Percentiles rank a stretch among this genome's conserved stretches.
phyloP scores from a whole-genome alignment of 208 protist genomes.

The Crithidia mellificae region DNA sequence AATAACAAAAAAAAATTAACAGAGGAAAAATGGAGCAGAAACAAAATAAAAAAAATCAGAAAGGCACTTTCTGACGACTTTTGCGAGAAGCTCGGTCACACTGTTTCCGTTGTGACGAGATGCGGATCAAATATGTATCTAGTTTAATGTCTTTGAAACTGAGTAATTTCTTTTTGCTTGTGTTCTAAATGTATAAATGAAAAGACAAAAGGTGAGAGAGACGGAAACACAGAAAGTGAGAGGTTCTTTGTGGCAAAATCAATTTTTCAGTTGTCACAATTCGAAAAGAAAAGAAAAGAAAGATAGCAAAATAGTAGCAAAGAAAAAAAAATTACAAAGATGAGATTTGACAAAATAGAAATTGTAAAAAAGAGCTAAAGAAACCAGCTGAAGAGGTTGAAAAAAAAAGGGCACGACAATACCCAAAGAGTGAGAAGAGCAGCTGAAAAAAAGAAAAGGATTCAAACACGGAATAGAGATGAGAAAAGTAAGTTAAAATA shows the following conservation, averaged over 20 bases:
- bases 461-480: conserved; percentile 5
- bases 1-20: conserved; percentile 10
- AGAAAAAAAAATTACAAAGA: background rate
- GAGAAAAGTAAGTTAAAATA: conserved; percentile 29
- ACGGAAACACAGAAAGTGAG: no score
- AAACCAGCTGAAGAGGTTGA: conserved; percentile 11
- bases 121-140: background rate
- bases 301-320: background rate
- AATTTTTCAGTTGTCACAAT: background rate
- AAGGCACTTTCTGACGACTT: background rate
- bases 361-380: background rate
- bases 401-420: conserved; percentile 2
- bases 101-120: conserved; percentile 2
- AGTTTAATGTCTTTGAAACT: background rate
- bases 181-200: no score
- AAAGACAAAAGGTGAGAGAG: no score
- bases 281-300: background rate
- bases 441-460: conserved; percentile 11
- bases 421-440: conserved; percentile 17
- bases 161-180: no score
- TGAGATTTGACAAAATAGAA: background rate
- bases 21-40: conserved; percentile 9
- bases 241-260: no score
- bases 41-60: conserved; percentile 5
- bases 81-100: background rate